Conservation (phyloP, 371 early-diverging fungal genomes). For the Quaeritorhiza haematococci region DNA sequence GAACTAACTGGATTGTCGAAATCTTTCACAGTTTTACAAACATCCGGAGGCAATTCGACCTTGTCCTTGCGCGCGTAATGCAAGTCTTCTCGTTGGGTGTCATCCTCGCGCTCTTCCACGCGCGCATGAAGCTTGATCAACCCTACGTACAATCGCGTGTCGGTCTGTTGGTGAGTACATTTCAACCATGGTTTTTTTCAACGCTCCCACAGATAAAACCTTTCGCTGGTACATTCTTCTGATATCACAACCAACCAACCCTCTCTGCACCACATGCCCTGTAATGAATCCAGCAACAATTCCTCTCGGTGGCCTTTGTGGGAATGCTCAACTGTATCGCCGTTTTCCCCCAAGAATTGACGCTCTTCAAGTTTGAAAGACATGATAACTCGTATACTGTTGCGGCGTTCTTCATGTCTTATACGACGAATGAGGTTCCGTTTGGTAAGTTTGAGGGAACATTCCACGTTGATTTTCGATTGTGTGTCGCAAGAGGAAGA, state of each 20-base stretch:
- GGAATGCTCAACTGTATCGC: conserved; percentile 37
- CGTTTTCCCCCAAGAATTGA: conserved; percentile 26
- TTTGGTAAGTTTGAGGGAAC: conserved; percentile 23
- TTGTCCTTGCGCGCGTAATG: conserved; percentile 25
- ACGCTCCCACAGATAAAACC: no score
- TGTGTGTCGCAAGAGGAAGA: no score
- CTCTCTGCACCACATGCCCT: no score
- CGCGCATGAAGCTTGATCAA: conserved; percentile 18
- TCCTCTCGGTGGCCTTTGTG: conserved; percentile 26
- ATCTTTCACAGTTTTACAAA: conserved; percentile 23
- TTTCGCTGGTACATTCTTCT: no score
- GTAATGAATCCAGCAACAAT: conserved; percentile 32
- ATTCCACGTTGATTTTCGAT: no score
- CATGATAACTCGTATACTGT: conserved; percentile 27
- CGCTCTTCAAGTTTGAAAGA: conserved; percentile 23
- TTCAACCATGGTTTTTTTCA: no score
- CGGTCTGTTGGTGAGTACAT: conserved; percentile 29
- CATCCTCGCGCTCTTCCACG: conserved; percentile 28
- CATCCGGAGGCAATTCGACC: conserved; percentile 20
- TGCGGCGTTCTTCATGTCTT: conserved; percentile 25
- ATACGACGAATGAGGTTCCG: conserved; percentile 25
- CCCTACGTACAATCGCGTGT: conserved; percentile 26
- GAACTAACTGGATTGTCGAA: no score
- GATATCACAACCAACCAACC: no score
- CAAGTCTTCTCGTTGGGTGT: conserved; percentile 29